These are phyloP conservation scores for Teratosphaeria destructans DNA, from an alignment of 2,329 filamentous ascomycete species.

Conservation along the genomic window DNA sequence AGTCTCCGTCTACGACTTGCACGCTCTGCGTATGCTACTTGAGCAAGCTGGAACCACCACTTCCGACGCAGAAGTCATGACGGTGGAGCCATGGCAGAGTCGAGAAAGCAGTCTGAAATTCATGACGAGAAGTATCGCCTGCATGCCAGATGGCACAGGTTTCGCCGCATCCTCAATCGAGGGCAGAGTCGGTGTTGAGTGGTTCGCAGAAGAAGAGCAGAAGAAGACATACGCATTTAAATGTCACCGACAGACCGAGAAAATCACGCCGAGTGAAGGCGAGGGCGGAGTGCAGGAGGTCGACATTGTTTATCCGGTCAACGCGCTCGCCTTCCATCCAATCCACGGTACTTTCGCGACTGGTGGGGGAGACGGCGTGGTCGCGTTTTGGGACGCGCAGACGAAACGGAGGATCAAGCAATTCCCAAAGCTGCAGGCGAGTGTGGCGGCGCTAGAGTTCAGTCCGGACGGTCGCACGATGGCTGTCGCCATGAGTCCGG, in stretches of 20 bases:
- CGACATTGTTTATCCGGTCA: slow-evolving; percentile 85
- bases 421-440: slow-evolving; percentile 74
- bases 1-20: slow-evolving; percentile 89
- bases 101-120: slow-evolving; percentile 93
- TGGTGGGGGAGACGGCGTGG: slow-evolving; percentile 79
- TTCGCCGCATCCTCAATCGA: slow-evolving; percentile 92
- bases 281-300: slow-evolving; percentile 48
- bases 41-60: slow-evolving; percentile 31
- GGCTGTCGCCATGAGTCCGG: slow-evolving; percentile 71
- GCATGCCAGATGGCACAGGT: slow-evolving; percentile 92
- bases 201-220: slow-evolving; percentile 90
- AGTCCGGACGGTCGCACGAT: slow-evolving; percentile 66
- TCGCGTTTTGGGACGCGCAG: slow-evolving; percentile 87
- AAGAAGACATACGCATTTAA: slow-evolving; percentile 97
- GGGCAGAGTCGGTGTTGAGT: slow-evolving; percentile 90
- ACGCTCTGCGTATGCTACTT: slow-evolving; percentile 49
- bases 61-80: slow-evolving; percentile 6
- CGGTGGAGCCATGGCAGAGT: slow-evolving; percentile 66
- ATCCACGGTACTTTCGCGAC: slow-evolving; percentile 75
- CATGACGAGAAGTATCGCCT: slow-evolving; percentile 83
- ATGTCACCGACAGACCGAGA: slow-evolving; percentile 75
- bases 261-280: slow-evolving; percentile 46
- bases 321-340: slow-evolving; percentile 81
- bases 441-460: slow-evolving; percentile 68
- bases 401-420: slow-evolving; percentile 83